These are phyloP conservation scores for Xanthoceras sorbifolium DNA, from an alignment of 345 rosid genomes.

Conservation along the genomic window DNA sequence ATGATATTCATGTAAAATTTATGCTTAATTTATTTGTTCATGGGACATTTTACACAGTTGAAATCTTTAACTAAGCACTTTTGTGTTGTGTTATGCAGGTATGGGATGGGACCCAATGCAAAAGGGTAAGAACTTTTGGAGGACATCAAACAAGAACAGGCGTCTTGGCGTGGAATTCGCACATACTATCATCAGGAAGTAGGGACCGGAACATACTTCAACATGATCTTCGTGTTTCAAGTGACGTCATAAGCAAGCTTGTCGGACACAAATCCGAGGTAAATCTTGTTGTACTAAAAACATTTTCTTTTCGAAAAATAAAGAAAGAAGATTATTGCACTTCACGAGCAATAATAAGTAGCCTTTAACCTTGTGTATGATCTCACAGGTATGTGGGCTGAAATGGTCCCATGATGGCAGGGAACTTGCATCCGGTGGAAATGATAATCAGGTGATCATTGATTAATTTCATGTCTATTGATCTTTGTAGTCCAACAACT, in stretches of 20 bases:
- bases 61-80: background rate
- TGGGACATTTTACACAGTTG: too few species aligned
- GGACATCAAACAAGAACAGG: slow-evolving; percentile 98
- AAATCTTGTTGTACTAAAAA: slow-evolving; percentile 13
- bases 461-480: background rate
- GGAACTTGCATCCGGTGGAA: slow-evolving; percentile 99
- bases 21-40: background rate
- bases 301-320: too few species aligned
- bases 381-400: slow-evolving; percentile 71
- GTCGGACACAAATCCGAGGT: slow-evolving; percentile 97
- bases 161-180: slow-evolving; percentile 94
- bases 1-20: background rate
- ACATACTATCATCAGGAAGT: slow-evolving; percentile 87
- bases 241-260: slow-evolving; percentile 69
- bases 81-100: slow-evolving; percentile 41
- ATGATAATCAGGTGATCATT: slow-evolving; percentile 81
- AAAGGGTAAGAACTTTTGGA: slow-evolving; percentile 79
- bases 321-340: background rate
- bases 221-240: slow-evolving; percentile 88
- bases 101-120: slow-evolving; percentile 93
- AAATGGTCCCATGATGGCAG: slow-evolving; percentile 98
- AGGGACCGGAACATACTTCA: slow-evolving; percentile 92
- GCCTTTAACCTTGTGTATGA: background rate
- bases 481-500: background rate
- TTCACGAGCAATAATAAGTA: background rate